Base-by-base conservation (phyloP, 805 yeast genomes). In the Zygotorulaspora chibaensis region DNA sequence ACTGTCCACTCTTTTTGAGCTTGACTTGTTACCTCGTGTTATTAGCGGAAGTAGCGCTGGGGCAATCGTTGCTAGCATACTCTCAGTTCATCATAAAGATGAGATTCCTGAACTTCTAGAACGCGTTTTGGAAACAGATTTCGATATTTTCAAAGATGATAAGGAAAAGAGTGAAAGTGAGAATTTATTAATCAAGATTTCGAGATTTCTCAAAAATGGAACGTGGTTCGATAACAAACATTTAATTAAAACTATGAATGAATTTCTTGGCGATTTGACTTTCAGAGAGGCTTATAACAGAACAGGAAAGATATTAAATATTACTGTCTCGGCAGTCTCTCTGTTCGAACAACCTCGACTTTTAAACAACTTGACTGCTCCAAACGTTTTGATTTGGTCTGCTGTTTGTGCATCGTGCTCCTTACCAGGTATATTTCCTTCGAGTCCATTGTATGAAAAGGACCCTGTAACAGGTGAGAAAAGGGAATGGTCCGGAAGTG, bases 11-110 rank as follows among this genome's bases (percentile, higher is more conserved):
- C 72, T 93, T 26, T 67, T 84, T 34, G 93, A 87, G 54, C 75
- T 77, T 42, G 81, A 84, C 43, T 69, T 89, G 17, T 69, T 91
- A 18, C 99, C 99, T 0, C 76, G 85, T 40, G 86, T 93, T 30
- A 80, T 93, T 12, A 85, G 96, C 39, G 99, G 99, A 1, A 85
- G 96, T 11, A 87, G 96, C 18, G 96, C 97, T 0, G 99, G 99
- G 13, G 89, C 96, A 1, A 90, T 93, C 42, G 83, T 93, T 38
- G 97, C 98, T 15, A 79, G 96, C 40, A 80, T 93, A 13, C 72
- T 93, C 38, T 88, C 96, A 59, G 83, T 86, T 13, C 87, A 84
- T 59, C 77, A 83, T 8, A 82, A 81, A 47, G 85, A 80, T 27
- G 97, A 90, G 63, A 72, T 82, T 2, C 63, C 72, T 15, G 74